Base-by-base conservation (phyloP, 2,329 filamentous ascomycete species). In the Paecilomyces formosus region DNA sequence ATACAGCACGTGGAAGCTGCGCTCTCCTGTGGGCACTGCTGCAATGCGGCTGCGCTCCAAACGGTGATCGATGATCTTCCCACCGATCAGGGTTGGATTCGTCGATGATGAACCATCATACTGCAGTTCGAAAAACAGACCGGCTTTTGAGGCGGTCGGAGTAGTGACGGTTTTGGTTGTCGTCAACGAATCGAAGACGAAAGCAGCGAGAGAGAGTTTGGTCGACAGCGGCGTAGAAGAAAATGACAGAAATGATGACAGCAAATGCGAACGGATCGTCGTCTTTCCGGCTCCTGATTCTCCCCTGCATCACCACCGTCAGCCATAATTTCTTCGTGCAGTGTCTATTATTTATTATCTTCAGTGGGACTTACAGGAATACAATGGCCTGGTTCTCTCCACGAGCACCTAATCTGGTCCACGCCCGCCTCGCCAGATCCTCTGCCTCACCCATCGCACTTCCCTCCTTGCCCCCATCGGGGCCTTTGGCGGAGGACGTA, bases 231-330 rank as follows among this genome's bases (percentile, higher is more conserved):
- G 94, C 12, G 94, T 97, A 0, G 91, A 92, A 1, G 92, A 94
- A 73, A 92, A 96, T 68, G 88, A 88, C 30, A 99, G 84, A 56
- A 99, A 82, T 1, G 92, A 85, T 24, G 92, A 88, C 53, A 99
- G 80, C 57, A 97, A 80, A 73, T 97, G 94, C 51, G 91, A 90
- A 62, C 94, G 88, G 68, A 97, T 81, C 0, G 94, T 99, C 0
- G 94, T 97, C 79, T 99, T 99, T 67, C 94, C 94, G 31, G 94
- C 88, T 53, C 94, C 94, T 58, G 92, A 96, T 82, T 99, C 94
- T 74, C 94, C 94, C 64, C 92, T 97, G 64, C 55, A 62, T 31
- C n/a, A 59, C 52, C 61, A 74, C 60, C 69, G 66, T 70, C 65
- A 72, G 63, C 60, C 62, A 58, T 30, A 54, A 55, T 57, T 33